phyloP scores from a whole-genome alignment of 108 stramenopile species.

The Mayamaea pseudoterrestris region DNA sequence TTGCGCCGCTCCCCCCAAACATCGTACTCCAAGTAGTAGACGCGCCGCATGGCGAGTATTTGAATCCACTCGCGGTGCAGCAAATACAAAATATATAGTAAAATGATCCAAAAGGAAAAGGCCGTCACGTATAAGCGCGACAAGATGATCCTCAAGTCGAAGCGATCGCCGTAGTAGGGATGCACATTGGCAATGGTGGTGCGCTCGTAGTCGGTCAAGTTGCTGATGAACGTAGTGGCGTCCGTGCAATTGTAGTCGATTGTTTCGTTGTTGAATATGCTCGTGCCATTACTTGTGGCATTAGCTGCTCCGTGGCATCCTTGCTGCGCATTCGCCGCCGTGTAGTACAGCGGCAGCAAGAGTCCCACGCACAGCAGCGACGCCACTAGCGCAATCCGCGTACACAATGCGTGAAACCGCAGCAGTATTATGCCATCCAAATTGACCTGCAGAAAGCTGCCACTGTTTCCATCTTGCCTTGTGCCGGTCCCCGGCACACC shows the following conservation, averaged over 20 bases:
- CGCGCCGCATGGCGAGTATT: slow-evolving; percentile 59
- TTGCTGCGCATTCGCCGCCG: slow-evolving; percentile 15
- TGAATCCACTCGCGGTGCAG: slow-evolving; percentile 58
- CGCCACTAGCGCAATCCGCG: slow-evolving; percentile 39
- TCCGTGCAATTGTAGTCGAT: background rate
- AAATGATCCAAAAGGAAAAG: slow-evolving; percentile 46
- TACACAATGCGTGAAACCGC: slow-evolving; percentile 66
- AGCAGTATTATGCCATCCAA: slow-evolving; percentile 73
- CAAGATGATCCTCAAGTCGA: slow-evolving; percentile 15
- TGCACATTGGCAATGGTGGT: slow-evolving; percentile 68
- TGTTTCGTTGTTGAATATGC: background rate
- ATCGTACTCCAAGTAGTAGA: slow-evolving; percentile 74
- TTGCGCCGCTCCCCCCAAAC: slow-evolving; percentile 50
- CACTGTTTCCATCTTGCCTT: slow-evolving; percentile 44
- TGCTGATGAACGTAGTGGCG: slow-evolving; percentile 1
- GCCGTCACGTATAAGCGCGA: slow-evolving; percentile 41
- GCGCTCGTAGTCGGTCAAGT: slow-evolving; percentile 61
- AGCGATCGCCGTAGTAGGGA: background rate
- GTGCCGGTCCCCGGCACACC: slow-evolving; percentile 82
- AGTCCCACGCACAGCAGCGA: slow-evolving; percentile 41
- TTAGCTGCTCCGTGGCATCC: background rate
- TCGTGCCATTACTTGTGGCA: background rate
- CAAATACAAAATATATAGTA: slow-evolving; percentile 26
- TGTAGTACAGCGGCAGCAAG: slow-evolving; percentile 55
- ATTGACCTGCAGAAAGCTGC: slow-evolving; percentile 56